phyloP scores from a whole-genome alignment of 768 basidiomycete genomes.

The Coprinellus micaceus region DNA sequence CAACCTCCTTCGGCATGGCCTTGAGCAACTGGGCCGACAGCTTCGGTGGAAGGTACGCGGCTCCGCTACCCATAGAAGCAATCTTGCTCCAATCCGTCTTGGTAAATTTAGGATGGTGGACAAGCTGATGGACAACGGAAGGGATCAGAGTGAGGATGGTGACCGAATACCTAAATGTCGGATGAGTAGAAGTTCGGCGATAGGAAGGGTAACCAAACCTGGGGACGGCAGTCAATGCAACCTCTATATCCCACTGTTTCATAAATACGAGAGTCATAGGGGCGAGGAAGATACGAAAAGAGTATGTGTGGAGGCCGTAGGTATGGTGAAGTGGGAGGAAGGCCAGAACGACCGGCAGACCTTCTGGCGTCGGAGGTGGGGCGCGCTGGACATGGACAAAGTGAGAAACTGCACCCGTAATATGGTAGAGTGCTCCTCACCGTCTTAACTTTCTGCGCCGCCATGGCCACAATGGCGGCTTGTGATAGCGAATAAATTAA shows the following conservation, averaged over 20 bases:
- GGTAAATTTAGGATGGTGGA: conserved; percentile 48
- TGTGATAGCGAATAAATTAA: conserved; percentile 44
- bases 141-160: conserved; percentile 53
- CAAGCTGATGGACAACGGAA: conserved; percentile 61
- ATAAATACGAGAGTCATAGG: conserved; percentile 52
- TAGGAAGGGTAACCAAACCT: conserved; percentile 40
- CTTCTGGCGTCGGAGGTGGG: conserved; percentile 37
- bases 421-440: conserved; percentile 27
- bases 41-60: conserved; percentile 62
- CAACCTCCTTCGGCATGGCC: conserved; percentile 31
- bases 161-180: conserved; percentile 47
- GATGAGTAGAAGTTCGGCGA: not conserved
- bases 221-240: conserved; percentile 49
- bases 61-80: conserved; percentile 44
- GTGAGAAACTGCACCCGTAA: not conserved
- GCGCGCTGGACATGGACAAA: conserved; percentile 30
- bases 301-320: conserved; percentile 55
- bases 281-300: conserved; percentile 44
- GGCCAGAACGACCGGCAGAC: conserved; percentile 46
- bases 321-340: conserved; percentile 69
- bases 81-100: conserved; percentile 55
- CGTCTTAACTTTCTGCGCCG: conserved; percentile 28
- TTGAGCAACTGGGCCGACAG: conserved; percentile 40
- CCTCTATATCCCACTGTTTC: conserved; percentile 56
- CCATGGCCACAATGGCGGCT: conserved; percentile 25